phyloP scores from a whole-genome alignment of 176 grass and related monocot species.

The Cenchrus americanus region DNA sequence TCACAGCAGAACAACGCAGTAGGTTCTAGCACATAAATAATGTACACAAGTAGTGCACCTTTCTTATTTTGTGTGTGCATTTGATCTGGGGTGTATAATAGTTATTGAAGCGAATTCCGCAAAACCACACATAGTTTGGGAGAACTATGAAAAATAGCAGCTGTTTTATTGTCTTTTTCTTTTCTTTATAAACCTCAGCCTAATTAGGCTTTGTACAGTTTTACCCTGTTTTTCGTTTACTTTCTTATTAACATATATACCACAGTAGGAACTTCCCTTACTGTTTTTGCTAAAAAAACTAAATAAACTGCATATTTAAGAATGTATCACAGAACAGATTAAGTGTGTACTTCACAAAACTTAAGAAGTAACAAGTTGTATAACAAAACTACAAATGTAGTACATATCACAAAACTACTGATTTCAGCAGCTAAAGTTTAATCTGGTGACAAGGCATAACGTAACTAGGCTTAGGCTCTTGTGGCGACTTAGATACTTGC shows the following conservation, averaged over 20 bases:
- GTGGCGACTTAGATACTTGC: not conserved
- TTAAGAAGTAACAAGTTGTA: not conserved
- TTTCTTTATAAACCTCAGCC: not conserved
- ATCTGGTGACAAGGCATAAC: not conserved
- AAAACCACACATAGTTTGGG: too few relatives aligned
- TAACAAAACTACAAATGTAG: not conserved
- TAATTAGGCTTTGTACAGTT: not conserved
- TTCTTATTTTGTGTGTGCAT: not conserved
- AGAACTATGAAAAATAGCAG: not conserved
- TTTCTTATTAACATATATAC: not conserved
- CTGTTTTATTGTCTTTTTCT: not conserved
- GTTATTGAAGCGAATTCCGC: too few relatives aligned
- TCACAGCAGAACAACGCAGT: not conserved
- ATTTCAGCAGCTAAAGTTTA: not conserved
- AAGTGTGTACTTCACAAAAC: not conserved
- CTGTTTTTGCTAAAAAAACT: not conserved
- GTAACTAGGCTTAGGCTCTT: not conserved
- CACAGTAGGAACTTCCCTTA: not conserved
- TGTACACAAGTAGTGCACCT: not conserved
- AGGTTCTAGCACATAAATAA: constrained; percentile 17
- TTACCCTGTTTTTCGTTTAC: not conserved
- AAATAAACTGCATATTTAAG: not conserved
- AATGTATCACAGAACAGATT: not conserved
- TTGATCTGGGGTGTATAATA: not conserved
- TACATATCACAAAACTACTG: not conserved